Percentiles rank a stretch among this genome's conserved stretches.
Evolutionary conservation across 768 basidiomycete genomes (phyloP).

Genomic region (Lactarius tabidus): DNA sequence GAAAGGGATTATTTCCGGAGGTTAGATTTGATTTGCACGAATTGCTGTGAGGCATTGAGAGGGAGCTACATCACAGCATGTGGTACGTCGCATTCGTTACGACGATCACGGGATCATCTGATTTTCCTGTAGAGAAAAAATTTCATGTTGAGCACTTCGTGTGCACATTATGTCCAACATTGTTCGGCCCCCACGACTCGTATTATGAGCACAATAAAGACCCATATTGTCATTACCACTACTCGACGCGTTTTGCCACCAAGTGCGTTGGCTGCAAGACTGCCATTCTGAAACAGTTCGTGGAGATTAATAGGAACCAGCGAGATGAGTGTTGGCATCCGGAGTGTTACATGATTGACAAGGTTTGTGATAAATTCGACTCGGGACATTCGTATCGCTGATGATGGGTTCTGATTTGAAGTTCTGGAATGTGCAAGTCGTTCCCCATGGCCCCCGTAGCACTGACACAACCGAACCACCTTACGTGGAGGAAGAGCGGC

Average conservation of each 20-base stretch:
- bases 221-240: conserved; percentile 98
- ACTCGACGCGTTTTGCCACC: conserved; percentile 96
- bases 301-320: conserved; percentile 98
- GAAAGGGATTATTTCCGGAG: conserved; percentile 97
- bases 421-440: conserved; percentile 99
- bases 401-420: conserved; percentile 32
- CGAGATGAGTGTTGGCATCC: conserved; percentile 99
- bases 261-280: conserved; percentile 97
- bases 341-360: conserved; percentile 99
- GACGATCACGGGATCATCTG: conserved; percentile 10
- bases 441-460: conserved; percentile 66
- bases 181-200: conserved; percentile 97
- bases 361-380: conserved; percentile 48
- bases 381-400: conserved; percentile 3
- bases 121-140: conserved; percentile 72
- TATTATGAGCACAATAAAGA: conserved; percentile 98
- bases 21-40: conserved; percentile 92
- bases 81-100: conserved; percentile 53
- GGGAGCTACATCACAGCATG: conserved; percentile 99
- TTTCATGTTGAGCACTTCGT: conserved; percentile 99
- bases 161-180: conserved; percentile 91
- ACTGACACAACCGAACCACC: conserved; percentile 42
- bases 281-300: conserved; percentile 98
- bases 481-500: conserved; percentile 73
- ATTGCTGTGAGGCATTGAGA: conserved; percentile 89